Percentiles rank a stretch among this genome's conserved stretches.
Conservation (phyloP, 768 basidiomycete species). For the Lyophyllum semitale region DNA sequence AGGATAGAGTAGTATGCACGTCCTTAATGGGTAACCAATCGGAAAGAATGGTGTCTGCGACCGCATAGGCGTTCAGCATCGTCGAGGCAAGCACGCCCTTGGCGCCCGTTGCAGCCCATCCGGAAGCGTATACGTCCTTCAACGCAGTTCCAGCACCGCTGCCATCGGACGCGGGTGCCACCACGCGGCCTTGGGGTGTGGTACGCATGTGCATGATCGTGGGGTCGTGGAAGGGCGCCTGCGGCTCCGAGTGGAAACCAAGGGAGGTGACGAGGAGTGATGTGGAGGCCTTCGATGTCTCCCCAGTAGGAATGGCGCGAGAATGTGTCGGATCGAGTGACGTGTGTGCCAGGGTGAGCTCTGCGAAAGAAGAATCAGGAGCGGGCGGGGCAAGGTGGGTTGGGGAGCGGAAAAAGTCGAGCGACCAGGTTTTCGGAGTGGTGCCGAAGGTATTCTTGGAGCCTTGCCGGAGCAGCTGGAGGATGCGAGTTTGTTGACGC, state of each 20-base stretch:
- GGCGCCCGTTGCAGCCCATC: conserved; percentile 93
- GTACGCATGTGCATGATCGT: conserved; percentile 58
- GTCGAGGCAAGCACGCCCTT: conserved; percentile 90
- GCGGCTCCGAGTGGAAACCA: conserved; percentile 78
- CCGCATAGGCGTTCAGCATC: conserved; percentile 88
- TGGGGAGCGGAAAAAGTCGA: conserved; percentile 83
- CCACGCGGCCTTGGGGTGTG: conserved; percentile 41
- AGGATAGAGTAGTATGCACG: conserved; percentile 6
- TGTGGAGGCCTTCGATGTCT: conserved; percentile 53
- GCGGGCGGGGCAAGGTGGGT: conserved; percentile 39
- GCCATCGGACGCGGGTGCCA: conserved; percentile 32
- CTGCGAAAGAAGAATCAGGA: conserved; percentile 24
- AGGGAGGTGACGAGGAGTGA: conserved; percentile 86
- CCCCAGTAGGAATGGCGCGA: conserved; percentile 57
- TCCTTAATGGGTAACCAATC: conserved; percentile 42
- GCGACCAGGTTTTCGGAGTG: conserved; percentile 71
- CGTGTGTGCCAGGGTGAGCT: conserved; percentile 65
- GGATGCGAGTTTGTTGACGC: conserved; percentile 65
- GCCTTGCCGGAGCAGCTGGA: conserved; percentile 69
- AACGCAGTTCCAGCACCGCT: conserved; percentile 32
- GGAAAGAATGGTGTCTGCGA: conserved; percentile 68
- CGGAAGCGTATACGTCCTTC: conserved; percentile 82
- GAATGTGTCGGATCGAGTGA: conserved; percentile 47
- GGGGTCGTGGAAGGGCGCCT: conserved; percentile 59
- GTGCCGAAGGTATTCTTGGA: conserved; percentile 51